Conservation (phyloP, 768 basidiomycete genomes). For the Termitomyces sp. region DNA sequence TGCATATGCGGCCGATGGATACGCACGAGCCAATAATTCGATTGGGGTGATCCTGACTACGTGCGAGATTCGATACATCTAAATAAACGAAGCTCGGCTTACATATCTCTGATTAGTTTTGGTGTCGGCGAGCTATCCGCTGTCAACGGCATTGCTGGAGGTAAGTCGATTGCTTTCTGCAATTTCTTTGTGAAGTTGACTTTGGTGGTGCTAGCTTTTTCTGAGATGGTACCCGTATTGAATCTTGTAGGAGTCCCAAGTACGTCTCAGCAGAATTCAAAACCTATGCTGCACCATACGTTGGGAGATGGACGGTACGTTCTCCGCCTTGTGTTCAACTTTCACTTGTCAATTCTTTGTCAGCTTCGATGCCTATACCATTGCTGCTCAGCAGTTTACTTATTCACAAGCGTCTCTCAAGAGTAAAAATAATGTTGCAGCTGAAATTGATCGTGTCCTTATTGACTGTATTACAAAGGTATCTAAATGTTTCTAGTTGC, state of each 20-base stretch:
- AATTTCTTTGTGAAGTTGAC: slow-evolving; percentile 18
- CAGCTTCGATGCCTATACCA: slow-evolving; percentile 78
- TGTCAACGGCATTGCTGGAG: slow-evolving; percentile 79
- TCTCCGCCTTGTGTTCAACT: too few species aligned
- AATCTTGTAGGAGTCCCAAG: slow-evolving; percentile 68
- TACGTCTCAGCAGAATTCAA: slow-evolving; percentile 11
- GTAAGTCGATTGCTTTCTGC: slow-evolving; percentile 15
- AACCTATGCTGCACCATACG: slow-evolving; percentile 15
- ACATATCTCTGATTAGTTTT: slow-evolving; percentile 45
- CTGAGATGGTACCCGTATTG: slow-evolving; percentile 88
- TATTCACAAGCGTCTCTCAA: slow-evolving; percentile 60
- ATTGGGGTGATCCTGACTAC: slow-evolving; percentile 79
- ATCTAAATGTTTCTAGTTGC: slow-evolving; percentile 7
- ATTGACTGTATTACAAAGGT: slow-evolving; percentile 62
- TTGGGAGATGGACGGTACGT: slow-evolving; percentile 13
- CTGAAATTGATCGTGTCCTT: slow-evolving; percentile 77
- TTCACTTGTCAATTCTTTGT: too few species aligned
- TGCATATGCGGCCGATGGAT: slow-evolving; percentile 90
- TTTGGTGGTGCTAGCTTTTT: slow-evolving; percentile 49
- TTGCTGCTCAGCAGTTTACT: slow-evolving; percentile 74
- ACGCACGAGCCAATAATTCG: slow-evolving; percentile 80
- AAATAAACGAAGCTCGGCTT: background rate
- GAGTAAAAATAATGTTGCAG: slow-evolving; percentile 49
- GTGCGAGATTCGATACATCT: slow-evolving; percentile 28
- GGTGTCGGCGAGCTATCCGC: slow-evolving; percentile 94